A percentile compares a stretch with the other conserved stretches of the same genome.
These are phyloP conservation scores for Metschnikowia dekortorum DNA, from an alignment of 805 yeast genomes.

Conservation along the genomic window DNA sequence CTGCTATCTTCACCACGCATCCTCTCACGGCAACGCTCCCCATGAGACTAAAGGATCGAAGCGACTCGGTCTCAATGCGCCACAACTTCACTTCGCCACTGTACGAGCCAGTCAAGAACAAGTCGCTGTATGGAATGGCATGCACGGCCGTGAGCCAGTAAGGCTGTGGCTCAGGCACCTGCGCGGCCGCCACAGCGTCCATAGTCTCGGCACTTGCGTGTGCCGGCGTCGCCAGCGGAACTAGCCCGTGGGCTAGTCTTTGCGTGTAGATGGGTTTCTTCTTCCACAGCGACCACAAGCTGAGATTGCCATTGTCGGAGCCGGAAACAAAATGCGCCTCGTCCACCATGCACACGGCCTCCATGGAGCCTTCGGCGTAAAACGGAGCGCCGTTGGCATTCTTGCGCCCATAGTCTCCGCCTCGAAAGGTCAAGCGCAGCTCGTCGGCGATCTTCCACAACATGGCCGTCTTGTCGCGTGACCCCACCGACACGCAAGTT, in stretches of 20 bases:
- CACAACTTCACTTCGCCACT: conserved; percentile 74
- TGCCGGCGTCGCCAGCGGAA: conserved; percentile 40
- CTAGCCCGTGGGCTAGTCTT: conserved; percentile 74
- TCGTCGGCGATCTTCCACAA: conserved; percentile 97
- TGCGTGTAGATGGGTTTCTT: conserved; percentile 77
- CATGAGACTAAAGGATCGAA: conserved; percentile 55
- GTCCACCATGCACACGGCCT: conserved; percentile 85
- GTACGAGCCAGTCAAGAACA: conserved; percentile 87
- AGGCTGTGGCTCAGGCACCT: conserved; percentile 72
- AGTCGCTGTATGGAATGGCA: conserved; percentile 80
- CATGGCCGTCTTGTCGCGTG: conserved; percentile 92
- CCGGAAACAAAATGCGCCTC: conserved; percentile 93
- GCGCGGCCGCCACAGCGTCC: conserved; percentile 43
- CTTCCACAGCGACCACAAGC: conserved; percentile 87
- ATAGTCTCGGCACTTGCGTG: conserved; percentile 49
- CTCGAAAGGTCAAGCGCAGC: conserved; percentile 87
- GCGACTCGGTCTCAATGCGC: conserved; percentile 62
- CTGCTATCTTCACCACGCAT: conserved; percentile 59
- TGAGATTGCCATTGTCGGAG: conserved; percentile 85
- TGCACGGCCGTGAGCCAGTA: conserved; percentile 79
- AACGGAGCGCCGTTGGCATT: conserved; percentile 15
- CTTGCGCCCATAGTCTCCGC: conserved; percentile 59
- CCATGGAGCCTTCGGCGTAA: conserved; percentile 81
- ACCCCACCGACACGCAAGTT: conserved; percentile 92
- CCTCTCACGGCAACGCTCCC: conserved; percentile 66